Evolutionary conservation across 73 alveolate genomes (phyloP).

Genomic region (Paramecium octaurelia): DNA sequence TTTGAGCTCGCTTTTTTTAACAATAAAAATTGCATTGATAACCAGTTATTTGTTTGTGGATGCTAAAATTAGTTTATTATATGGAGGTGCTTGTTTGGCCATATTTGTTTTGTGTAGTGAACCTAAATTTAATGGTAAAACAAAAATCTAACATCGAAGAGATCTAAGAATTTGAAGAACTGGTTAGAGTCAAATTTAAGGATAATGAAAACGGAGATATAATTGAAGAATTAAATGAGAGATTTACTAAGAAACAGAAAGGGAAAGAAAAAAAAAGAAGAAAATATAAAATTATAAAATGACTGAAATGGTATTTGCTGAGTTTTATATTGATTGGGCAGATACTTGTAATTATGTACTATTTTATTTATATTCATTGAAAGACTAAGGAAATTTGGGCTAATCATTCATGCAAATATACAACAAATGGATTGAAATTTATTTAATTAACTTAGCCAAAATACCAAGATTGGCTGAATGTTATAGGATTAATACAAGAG

Average conservation of each 20-base stretch:
- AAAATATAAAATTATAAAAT: constrained; percentile 32
- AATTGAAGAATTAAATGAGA: constrained; percentile 55
- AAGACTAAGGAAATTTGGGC: constrained; percentile 73
- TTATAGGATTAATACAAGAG: constrained; percentile 62
- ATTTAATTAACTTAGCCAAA: constrained; percentile 62
- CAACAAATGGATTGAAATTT: constrained; percentile 56
- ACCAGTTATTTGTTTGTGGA: constrained; percentile 36
- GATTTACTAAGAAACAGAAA: not conserved
- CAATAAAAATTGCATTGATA: not conserved
- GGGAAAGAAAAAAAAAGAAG: constrained; percentile 21
- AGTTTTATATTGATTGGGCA: constrained; percentile 67
- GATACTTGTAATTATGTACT: constrained; percentile 65
- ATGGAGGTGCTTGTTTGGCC: constrained; percentile 38
- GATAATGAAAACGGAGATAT: constrained; percentile 39
- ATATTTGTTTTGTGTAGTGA: constrained; percentile 43
- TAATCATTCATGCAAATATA: constrained; percentile 50
- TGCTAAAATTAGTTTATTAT: not conserved
- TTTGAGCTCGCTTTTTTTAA: not conserved
- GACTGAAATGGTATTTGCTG: constrained; percentile 37
- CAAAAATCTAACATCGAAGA: constrained; percentile 19
- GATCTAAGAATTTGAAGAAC: constrained; percentile 35
- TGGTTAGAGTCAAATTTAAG: constrained; percentile 1
- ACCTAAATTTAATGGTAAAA: constrained; percentile 56
- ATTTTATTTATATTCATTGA: not conserved
- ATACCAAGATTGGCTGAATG: constrained; percentile 60